These are phyloP conservation scores for Crithidia fasciculata DNA, from an alignment of 208 protist species.

Conservation along the genomic window DNA sequence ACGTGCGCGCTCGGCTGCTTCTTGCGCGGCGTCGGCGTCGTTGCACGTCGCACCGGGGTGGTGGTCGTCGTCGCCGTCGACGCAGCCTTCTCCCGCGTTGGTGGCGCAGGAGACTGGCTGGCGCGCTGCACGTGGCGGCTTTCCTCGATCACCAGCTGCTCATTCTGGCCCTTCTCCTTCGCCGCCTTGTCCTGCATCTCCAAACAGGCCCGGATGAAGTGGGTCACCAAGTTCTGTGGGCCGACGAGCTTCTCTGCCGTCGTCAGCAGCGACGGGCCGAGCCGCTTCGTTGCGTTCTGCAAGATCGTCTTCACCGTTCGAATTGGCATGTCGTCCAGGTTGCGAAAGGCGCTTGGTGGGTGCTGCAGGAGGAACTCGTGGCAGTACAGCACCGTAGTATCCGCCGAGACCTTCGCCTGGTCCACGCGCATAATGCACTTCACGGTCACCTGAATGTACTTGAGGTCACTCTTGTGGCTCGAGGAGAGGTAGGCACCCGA, in stretches of 20 bases:
- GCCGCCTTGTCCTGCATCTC: conserved; percentile 50
- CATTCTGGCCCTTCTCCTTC: conserved; percentile 48
- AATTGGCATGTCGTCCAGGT: conserved; percentile 85
- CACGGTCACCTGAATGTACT: conserved; percentile 91
- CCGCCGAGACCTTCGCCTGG: conserved; percentile 56
- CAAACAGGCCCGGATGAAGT: conserved; percentile 89
- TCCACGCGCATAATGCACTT: conserved; percentile 87
- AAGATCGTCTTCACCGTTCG: conserved; percentile 91
- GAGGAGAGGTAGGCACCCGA: conserved; percentile 76
- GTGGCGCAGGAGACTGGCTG: conserved; percentile 47
- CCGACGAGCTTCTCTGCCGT: conserved; percentile 69
- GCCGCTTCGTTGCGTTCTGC: conserved; percentile 63
- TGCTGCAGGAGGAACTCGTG: conserved; percentile 90
- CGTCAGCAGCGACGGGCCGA: conserved; percentile 52
- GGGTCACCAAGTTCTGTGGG: conserved; percentile 77
- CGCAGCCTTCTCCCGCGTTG: neutral
- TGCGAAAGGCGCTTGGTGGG: conserved; percentile 86
- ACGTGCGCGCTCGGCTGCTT: conserved; percentile 23
- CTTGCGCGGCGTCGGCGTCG: conserved; percentile 21
- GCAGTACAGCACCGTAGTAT: conserved; percentile 84
- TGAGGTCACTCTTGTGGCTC: conserved; percentile 73
- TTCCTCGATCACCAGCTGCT: conserved; percentile 58
- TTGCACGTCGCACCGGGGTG: conserved; percentile 9
- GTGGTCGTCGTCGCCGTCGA: neutral
- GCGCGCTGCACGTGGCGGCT: conserved; percentile 54